Percentiles rank a stretch among this genome's conserved stretches.
These are phyloP conservation scores for Teunomyces pallodes DNA, from an alignment of 805 yeast genomes.

Conservation along the genomic window DNA sequence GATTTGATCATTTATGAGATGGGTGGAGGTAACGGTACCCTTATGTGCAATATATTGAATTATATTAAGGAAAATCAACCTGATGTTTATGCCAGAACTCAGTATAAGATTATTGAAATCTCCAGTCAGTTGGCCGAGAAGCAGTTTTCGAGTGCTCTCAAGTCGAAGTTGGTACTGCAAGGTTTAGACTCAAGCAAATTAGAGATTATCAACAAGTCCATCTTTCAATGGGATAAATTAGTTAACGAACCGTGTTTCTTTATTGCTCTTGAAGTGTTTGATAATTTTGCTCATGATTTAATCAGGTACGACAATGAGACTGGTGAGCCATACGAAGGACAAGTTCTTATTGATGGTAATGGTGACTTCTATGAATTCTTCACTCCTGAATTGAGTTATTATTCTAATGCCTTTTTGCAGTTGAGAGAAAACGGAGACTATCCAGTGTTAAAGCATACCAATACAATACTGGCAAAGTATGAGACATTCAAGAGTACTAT, in stretches of 20 bases:
- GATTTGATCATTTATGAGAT: conserved; percentile 79
- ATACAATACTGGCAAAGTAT: conserved; percentile 19
- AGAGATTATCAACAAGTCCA: conserved; percentile 67
- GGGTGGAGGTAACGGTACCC: conserved; percentile 89
- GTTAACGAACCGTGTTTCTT: conserved; percentile 71
- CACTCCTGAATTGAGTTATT: conserved; percentile 57
- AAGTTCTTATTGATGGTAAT: conserved; percentile 66
- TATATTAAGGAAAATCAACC: conserved; percentile 63
- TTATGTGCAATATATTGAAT: conserved; percentile 72
- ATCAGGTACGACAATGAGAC: conserved; percentile 70
- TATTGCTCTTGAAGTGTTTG: conserved; percentile 79
- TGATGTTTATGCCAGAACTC: conserved; percentile 65
- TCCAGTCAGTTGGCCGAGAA: conserved; percentile 58
- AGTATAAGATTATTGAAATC: conserved; percentile 72
- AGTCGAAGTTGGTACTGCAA: conserved; percentile 28
- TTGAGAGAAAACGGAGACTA: conserved; percentile 48
- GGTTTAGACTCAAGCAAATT: conserved; percentile 57
- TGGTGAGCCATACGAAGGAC: conserved; percentile 71
- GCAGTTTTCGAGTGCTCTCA: conserved; percentile 43
- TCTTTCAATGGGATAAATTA: conserved; percentile 65
- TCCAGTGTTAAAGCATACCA: conserved; percentile 32
- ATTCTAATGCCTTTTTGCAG: conserved; percentile 54
- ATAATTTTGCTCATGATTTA: conserved; percentile 80
- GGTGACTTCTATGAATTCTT: conserved; percentile 77
- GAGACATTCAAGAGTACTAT: conserved; percentile 25